phyloP scores from a whole-genome alignment of 768 basidiomycete genomes.

The Coprinellus micaceus region DNA sequence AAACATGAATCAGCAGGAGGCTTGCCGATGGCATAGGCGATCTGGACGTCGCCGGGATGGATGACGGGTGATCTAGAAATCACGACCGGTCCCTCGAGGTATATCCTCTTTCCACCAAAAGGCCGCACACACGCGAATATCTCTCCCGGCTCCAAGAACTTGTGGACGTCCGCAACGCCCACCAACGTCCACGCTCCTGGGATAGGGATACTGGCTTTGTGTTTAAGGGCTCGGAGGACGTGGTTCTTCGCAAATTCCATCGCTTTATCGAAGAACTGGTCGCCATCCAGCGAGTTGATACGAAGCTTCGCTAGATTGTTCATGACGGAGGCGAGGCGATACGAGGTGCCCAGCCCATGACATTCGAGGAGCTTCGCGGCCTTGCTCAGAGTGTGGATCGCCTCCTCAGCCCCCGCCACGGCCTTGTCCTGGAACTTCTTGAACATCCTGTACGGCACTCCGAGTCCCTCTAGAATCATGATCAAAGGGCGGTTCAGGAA shows the following conservation, averaged over 20 bases:
- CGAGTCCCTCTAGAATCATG: constrained; percentile 62
- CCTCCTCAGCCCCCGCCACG: constrained; percentile 40
- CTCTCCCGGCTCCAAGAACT: constrained; percentile 46
- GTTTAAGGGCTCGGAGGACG: constrained; percentile 60
- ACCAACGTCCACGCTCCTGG: constrained; percentile 63
- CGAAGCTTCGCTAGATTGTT: constrained; percentile 47
- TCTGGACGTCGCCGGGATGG: constrained; percentile 65
- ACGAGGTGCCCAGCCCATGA: constrained; percentile 57
- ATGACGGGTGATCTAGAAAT: constrained; percentile 66
- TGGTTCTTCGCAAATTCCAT: constrained; percentile 57
- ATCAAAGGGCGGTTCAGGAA: constrained; percentile 64
- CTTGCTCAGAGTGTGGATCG: constrained; percentile 37
- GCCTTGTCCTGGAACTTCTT: constrained; percentile 49
- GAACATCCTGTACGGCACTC: constrained; percentile 53
- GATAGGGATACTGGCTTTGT: constrained; percentile 64
- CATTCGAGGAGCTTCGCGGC: constrained; percentile 50
- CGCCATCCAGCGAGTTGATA: constrained; percentile 30
- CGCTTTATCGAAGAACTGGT: constrained; percentile 49
- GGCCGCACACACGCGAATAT: constrained; percentile 60
- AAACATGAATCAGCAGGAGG: constrained; percentile 55
- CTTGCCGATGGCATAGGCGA: constrained; percentile 55
- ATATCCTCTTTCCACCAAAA: constrained; percentile 33
- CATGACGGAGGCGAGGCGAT: constrained; percentile 51
- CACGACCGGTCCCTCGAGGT: constrained; percentile 51
- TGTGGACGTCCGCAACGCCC: constrained; percentile 66